Percentiles rank a stretch among this genome's conserved stretches.
Conservation (phyloP, 2,329 filamentous ascomycete genomes). For the Knufia fluminis region DNA sequence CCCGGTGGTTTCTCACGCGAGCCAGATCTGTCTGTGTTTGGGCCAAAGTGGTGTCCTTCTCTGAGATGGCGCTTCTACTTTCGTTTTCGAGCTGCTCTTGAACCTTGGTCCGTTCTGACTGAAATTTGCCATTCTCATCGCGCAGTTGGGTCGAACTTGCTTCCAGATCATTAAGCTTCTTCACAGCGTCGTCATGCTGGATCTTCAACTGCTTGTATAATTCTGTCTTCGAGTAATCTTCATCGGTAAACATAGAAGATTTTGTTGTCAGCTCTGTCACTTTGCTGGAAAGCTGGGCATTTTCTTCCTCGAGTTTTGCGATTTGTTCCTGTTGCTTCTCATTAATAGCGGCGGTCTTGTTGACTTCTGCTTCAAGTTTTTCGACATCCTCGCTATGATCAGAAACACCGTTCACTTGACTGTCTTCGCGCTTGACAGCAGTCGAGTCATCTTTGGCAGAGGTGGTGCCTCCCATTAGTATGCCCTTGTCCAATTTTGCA, state of each 20-base stretch:
- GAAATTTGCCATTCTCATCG: conserved; percentile 75
- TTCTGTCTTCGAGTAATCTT: conserved; percentile 87
- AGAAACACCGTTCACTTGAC: conserved; percentile 45
- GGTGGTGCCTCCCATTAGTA: conserved; percentile 56
- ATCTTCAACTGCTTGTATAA: conserved; percentile 85
- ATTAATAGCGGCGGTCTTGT: conserved; percentile 66
- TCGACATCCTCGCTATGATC: conserved; percentile 49
- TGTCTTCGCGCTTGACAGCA: conserved; percentile 42
- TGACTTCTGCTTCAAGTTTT: conserved; percentile 65
- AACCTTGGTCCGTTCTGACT: conserved; percentile 75
- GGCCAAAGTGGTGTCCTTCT: conserved; percentile 73
- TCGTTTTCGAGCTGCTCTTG: conserved; percentile 75
- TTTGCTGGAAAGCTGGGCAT: conserved; percentile 64
- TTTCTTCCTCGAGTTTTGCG: conserved; percentile 67
- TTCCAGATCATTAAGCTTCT: conserved; percentile 83
- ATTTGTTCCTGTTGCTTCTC: conserved; percentile 84
- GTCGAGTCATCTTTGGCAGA: conserved; percentile 36
- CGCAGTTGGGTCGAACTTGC: conserved; percentile 75
- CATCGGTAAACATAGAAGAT: conserved; percentile 62
- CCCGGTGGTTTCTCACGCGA: conserved; percentile 71
- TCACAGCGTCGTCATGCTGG: conserved; percentile 87
- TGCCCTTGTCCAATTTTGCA: conserved; percentile 84
- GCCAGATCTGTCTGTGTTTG: conserved; percentile 76
- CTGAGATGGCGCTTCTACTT: conserved; percentile 59
- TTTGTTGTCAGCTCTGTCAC: conserved; percentile 62